A percentile compares a stretch with the other conserved stretches of the same genome.
Evolutionary conservation across 805 yeast species (phyloP).

Genomic region (Wickerhamomyces pijperi): DNA sequence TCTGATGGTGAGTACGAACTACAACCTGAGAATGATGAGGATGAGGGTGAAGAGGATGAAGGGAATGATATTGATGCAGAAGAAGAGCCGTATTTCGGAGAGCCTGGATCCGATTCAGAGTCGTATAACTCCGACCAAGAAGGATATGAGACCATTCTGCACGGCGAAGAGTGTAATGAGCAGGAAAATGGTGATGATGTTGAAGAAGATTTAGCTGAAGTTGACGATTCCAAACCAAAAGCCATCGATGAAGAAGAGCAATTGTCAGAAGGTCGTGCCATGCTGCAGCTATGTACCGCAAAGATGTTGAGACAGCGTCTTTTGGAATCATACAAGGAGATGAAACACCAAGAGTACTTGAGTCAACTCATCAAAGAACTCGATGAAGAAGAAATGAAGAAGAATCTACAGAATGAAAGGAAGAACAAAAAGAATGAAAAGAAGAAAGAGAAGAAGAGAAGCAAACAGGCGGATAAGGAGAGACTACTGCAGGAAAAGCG

Average conservation of each 20-base stretch:
- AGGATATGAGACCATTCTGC: too few relatives aligned
- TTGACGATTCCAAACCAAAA: constrained; percentile 25
- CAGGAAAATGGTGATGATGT: constrained; percentile 24
- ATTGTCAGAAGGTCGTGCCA: constrained; percentile 66
- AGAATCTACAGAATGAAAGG: constrained; percentile 55
- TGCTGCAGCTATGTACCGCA: constrained; percentile 72
- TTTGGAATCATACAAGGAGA: constrained; percentile 66
- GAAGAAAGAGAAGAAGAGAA: constrained; percentile 57
- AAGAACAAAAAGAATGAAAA: constrained; percentile 48
- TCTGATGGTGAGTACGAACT: too few relatives aligned
- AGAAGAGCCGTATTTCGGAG: too few relatives aligned
- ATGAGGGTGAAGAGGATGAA: constrained; percentile 23
- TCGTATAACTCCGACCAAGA: too few relatives aligned
- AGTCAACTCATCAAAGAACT: constrained; percentile 52
- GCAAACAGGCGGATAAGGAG: constrained; percentile 45
- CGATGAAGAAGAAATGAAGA: constrained; percentile 56
- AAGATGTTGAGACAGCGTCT: constrained; percentile 66
- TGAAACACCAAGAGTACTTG: constrained; percentile 66
- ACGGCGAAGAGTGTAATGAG: constrained; percentile 5
- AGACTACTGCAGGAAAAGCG: constrained; percentile 37
- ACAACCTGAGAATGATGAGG: constrained; percentile 17
- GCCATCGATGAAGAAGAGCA: constrained; percentile 50
- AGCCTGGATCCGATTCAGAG: too few relatives aligned
- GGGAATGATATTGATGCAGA: constrained; percentile 28
- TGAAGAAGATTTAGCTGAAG: constrained; percentile 29